A percentile compares a stretch with the other conserved stretches of the same genome.
phyloP scores from a whole-genome alignment of 176 grass and related monocot species.

The Otatea glauca region DNA sequence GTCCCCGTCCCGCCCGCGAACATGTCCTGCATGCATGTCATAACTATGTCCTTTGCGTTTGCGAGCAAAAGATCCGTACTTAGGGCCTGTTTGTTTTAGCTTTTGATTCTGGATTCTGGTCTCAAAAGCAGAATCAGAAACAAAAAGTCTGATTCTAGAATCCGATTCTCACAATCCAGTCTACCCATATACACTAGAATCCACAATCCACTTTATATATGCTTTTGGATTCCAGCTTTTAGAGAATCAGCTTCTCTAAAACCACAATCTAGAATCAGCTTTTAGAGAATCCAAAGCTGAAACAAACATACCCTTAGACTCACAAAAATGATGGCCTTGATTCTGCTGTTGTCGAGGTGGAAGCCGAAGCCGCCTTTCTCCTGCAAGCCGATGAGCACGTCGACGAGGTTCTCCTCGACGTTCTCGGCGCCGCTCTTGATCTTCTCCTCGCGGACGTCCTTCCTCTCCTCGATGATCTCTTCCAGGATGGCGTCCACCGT shows the following conservation, averaged over 20 bases:
- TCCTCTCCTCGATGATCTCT: conserved; percentile 50
- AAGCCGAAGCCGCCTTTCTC: conserved; percentile 51
- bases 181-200: too few relatives aligned
- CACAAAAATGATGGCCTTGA: conserved; percentile 67
- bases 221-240: too few relatives aligned
- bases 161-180: too few relatives aligned
- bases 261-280: too few relatives aligned
- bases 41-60: neutral
- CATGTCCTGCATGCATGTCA: conserved; percentile 46
- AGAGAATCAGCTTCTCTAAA: too few relatives aligned
- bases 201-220: too few relatives aligned
- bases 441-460: conserved; percentile 21
- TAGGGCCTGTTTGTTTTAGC: too few relatives aligned
- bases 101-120: too few relatives aligned
- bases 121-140: too few relatives aligned
- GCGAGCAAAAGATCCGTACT: neutral
- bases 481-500: conserved; percentile 47
- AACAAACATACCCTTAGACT: too few relatives aligned
- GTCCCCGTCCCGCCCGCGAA: conserved; percentile 62
- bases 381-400: conserved; percentile 57
- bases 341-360: conserved; percentile 45
- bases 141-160: too few relatives aligned
- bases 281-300: too few relatives aligned
- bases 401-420: conserved; percentile 54
- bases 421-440: conserved; percentile 24